Evolutionary conservation across 495 filamentous ascomycete genomes (phyloP), one percentile per base, ranked within the genome.

Genomic region (Lepidopterella palustris): DNA sequence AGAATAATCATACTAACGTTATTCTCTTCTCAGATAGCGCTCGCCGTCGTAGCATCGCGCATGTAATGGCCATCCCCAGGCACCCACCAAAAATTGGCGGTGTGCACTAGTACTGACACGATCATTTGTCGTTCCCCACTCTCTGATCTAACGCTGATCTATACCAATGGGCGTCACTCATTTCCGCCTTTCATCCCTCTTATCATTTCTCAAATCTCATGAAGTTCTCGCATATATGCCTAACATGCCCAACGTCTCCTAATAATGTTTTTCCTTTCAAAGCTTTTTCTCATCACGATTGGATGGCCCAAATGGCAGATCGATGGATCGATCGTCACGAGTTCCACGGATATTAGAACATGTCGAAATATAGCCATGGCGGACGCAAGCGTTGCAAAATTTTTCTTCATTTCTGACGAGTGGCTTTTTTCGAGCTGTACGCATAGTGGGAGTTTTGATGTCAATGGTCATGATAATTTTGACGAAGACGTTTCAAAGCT

Each of bases 391-490:
- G 47, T 50, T 50, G 47, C 47, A 25, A 25, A 26, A 15, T 50
- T 42, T 42, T 42, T 45, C 11, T 11, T 50, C 31, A 47, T 55
- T 49, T 28, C 23, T 45, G 13, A 20, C 50, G 51, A 53, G 52
- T 50, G 23, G 24, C 53, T 53, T 54, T 63, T 39, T 51, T 45
- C 42, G 48, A 54, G 20, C 24, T 53, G 48, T 53, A 56, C 45
- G 59, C 59, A 26, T 58, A 55, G 60, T 55, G 60, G 60, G 60
- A 55, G 60, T 63, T 58, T 24, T 53, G 57, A 60, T 52, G 13
- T 51, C 48, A 8, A 27, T 8, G 47, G 20, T 47, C 27, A 40
- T 53, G 2, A 20, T 21, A 26, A 20, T 4, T n/a, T 40, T 29
- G 28, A 42, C 20, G 35, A 42, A 10, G 18, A 10, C 13, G 13